Evolutionary conservation across 1,139 yeast species (phyloP), one percentile per base, ranked within the genome.

Genomic region (Kazachstania sp.): DNA sequence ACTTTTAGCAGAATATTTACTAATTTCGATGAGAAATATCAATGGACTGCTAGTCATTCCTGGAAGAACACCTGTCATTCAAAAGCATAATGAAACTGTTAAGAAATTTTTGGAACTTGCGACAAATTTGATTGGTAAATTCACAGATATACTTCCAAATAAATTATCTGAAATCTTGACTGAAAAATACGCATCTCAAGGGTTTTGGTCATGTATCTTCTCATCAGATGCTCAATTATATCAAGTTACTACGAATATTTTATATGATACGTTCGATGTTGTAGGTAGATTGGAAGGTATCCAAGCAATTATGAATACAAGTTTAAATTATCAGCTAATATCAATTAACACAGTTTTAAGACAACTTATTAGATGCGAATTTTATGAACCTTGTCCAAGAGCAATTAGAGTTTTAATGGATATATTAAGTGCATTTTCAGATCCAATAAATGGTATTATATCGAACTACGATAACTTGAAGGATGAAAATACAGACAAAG

Each of bases 201-300:
- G 88, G 0, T 72, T 81, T 47, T 84, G 90, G 88, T 74, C 86
- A 0, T 79, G 86, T 59, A 68, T 83, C 1, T 77, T 83, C 47
- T 76, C 84, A 1, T 78, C 86, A 0, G 68, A 71, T 45, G 68
- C 67, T 29, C 63, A 63, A 18, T 64, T 79, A 3, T 79, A 78
- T 49, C 88, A 85, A 58, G 75, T 83, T 2, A 83, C 94, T 1
- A 74, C 85, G 15, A 85, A 83, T 53, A 72, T 87, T 23, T 61
- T 88, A 5, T 83, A 84, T 56, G 92, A 86, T 56, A 79, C 86
- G 0, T 85, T 78, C 63, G 95, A 87, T 58, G 90, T 74, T 61
- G 84, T 72, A 56, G 94, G 78, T 37, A 73, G 90, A 54, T 69
- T 78, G 44, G 95, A 85, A 61, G 88, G 90, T 31, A 72, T 86